phyloP scores from a whole-genome alignment of 176 grass and related monocot species.

The Oryza punctata region DNA sequence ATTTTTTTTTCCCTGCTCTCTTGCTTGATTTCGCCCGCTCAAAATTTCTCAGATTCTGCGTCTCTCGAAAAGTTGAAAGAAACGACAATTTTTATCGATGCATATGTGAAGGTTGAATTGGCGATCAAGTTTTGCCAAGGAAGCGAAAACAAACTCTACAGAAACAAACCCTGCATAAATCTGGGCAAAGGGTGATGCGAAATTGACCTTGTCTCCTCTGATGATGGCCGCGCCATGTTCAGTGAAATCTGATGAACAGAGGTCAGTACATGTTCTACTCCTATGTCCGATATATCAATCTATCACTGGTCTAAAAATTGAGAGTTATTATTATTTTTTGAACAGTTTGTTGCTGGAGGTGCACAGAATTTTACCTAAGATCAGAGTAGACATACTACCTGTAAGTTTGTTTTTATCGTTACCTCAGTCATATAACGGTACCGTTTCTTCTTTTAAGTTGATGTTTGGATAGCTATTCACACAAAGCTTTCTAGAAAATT shows the following conservation, averaged over 20 bases:
- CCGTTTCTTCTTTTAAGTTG: not conserved
- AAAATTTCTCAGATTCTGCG: not conserved
- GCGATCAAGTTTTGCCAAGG: not conserved
- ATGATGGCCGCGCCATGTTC: not conserved
- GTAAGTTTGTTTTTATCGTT: not conserved
- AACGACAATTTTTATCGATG: not conserved
- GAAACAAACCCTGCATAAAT: not conserved
- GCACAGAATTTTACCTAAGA: not conserved
- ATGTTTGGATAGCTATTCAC: not conserved
- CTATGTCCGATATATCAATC: not conserved
- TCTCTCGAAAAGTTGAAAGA: not conserved
- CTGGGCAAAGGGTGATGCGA: not conserved
- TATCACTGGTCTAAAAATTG: not conserved
- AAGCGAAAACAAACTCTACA: not conserved
- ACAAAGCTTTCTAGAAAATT: slow-evolving; percentile 10
- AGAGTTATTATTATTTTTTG: not conserved
- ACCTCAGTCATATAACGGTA: not conserved
- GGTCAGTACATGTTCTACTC: not conserved
- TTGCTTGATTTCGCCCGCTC: not conserved
- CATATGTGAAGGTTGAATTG: not conserved
- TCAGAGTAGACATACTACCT: not conserved
- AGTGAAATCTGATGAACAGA: not conserved
- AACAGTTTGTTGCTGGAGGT: not conserved
- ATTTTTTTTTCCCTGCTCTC: not conserved
- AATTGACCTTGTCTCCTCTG: not conserved